phyloP scores from a whole-genome alignment of 148 eudicot genomes.

The Dysphania ambrosioides region DNA sequence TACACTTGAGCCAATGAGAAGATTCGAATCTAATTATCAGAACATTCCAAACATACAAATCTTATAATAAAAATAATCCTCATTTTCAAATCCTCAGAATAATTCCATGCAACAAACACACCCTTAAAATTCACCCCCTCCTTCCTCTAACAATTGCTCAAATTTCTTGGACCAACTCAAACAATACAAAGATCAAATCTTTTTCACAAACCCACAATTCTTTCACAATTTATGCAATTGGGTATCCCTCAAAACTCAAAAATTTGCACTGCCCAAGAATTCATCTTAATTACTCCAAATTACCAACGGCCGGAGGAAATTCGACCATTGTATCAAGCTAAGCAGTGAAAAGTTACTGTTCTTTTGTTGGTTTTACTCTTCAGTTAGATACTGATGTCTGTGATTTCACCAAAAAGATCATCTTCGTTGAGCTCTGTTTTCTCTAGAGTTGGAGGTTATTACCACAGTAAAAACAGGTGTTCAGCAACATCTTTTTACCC shows the following conservation, averaged over 20 bases:
- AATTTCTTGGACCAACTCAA: background rate
- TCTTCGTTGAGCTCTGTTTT: slow-evolving; percentile 58
- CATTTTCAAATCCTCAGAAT: slow-evolving; percentile 26
- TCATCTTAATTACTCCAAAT: slow-evolving; percentile 3
- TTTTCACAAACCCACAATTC: background rate
- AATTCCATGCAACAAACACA: slow-evolving; percentile 24
- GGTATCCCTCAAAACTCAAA: background rate
- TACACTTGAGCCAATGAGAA: slow-evolving; percentile 15
- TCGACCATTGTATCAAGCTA: background rate
- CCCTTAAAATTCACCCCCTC: background rate
- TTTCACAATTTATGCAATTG: background rate
- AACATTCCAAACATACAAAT: slow-evolving; percentile 45
- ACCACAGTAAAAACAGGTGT: slow-evolving; percentile 23
- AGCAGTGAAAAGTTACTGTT: background rate
- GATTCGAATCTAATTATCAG: slow-evolving; percentile 46
- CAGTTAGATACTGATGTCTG: slow-evolving; percentile 48
- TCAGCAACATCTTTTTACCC: slow-evolving; percentile 12
- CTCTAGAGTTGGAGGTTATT: slow-evolving; percentile 58
- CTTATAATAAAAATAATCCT: background rate
- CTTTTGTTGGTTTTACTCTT: slow-evolving; percentile 9
- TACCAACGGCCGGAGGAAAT: no score
- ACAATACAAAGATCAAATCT: slow-evolving; percentile 16
- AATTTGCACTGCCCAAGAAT: background rate
- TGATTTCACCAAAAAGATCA: slow-evolving; percentile 43
- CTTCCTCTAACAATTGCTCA: background rate